Evolutionary conservation across 2,329 filamentous ascomycete species (phyloP).

Genomic region (Zymoseptoria ardabiliae): DNA sequence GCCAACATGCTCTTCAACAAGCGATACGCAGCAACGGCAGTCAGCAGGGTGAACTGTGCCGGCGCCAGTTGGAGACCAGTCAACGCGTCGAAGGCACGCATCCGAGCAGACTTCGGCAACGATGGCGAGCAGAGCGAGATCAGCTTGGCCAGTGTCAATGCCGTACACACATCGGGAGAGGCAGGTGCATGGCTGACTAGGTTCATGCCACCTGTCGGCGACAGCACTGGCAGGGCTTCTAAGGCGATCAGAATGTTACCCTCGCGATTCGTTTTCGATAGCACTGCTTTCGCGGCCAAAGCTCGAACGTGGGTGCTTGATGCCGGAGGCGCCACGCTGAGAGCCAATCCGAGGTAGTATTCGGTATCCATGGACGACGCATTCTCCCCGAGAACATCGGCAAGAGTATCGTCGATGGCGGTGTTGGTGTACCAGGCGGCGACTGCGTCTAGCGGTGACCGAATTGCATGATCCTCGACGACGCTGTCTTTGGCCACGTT

Average conservation of each 20-base stretch:
- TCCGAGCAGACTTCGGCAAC: conserved; percentile 26
- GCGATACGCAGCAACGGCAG: conserved; percentile 39
- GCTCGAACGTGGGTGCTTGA: conserved; percentile 60
- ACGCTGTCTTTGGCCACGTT: conserved; percentile 74
- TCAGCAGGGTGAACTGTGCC: conserved; percentile 37
- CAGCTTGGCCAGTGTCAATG: conserved; percentile 54
- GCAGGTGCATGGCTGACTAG: conserved; percentile 49
- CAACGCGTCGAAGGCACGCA: conserved; percentile 34
- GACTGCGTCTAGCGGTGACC: conserved; percentile 80
- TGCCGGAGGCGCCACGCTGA: conserved; percentile 67
- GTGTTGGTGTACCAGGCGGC: conserved; percentile 85
- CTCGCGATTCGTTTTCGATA: conserved; percentile 47
- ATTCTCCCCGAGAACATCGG: conserved; percentile 46
- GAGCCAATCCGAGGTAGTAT: conserved; percentile 56
- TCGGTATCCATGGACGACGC: conserved; percentile 39
- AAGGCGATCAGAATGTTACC: conserved; percentile 47
- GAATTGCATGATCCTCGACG: conserved; percentile 75
- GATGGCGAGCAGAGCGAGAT: conserved; percentile 36
- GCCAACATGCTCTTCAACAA: conserved; percentile 33
- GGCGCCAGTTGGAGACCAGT: conserved; percentile 35
- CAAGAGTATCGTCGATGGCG: conserved; percentile 61
- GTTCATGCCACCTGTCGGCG: conserved; percentile 31
- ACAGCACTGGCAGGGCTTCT: conserved; percentile 41
- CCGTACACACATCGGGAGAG: conserved; percentile 50
- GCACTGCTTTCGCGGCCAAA: conserved; percentile 51